Evolutionary conservation across 306 rosid genomes (phyloP), one percentile per base, ranked within the genome.

Genomic region (Prunus salicina): DNA sequence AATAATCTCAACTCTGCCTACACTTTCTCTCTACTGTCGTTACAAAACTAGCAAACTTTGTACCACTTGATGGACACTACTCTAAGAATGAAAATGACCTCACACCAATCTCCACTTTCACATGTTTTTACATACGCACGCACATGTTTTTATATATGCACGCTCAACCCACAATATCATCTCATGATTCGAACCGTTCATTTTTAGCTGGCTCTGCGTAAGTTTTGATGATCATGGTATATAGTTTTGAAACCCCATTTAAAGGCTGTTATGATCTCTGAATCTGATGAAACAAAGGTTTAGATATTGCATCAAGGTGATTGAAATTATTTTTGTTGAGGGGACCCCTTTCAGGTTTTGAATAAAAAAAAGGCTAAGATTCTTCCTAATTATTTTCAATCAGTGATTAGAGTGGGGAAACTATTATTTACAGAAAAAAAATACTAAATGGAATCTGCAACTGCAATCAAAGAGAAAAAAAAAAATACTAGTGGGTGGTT

Each of bases 321-420:
- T 28, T 14, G 58, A 16, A 28, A 56, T 49, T 52, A 56, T 24
- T 64, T 12, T 11, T 32, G 16, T 49, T 49, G 53, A 49, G 53
- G 19, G 53, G 53, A 49, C 49, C 74, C 69, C 24, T 60, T 73
- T 41, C 24, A 28, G 61, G 74, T 68, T 74, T 13, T 49, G 53
- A 15, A 38, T 38, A 14, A 13, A 11, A 12, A 56, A 61, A 76
- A 49, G 68, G 82, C 76, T 12, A 46, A 76, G 81, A 81, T 72
- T 83, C 67, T 58, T 49, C 10, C 52, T 49, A 83, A 53, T 64
- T 78, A n/a, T 78, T 71, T 64, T 67, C 38, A 55, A 24, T 38
- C 24, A 52, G 20, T 20, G 24, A 72, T 72, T 32, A 13, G 13
- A 47, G 32, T 16, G 14, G 24, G 34, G 34, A 71, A 71, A 71